Evolutionary conservation across 2,329 filamentous ascomycete genomes (phyloP).

Genomic region (Harringtonia lauricola): DNA sequence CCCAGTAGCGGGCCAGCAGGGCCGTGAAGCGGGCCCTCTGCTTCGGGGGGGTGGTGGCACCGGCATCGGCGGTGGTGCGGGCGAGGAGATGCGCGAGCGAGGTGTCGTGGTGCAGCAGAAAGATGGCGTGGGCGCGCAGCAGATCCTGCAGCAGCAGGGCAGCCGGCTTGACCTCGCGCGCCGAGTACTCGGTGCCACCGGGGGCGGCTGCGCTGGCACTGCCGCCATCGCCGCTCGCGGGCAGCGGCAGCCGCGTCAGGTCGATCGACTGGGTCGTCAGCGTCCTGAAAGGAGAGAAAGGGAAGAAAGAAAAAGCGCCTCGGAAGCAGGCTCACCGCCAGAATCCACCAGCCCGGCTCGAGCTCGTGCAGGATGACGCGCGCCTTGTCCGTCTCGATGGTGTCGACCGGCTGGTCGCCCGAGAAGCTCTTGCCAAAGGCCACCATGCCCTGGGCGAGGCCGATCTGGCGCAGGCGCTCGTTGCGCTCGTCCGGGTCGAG

Average conservation of each 20-base stretch:
- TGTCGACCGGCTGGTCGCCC: slow-evolving; percentile 62
- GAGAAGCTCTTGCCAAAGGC: slow-evolving; percentile 87
- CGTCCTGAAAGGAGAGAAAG: background rate
- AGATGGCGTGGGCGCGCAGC: slow-evolving; percentile 69
- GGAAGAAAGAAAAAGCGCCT: background rate
- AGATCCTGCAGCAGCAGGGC: slow-evolving; percentile 70
- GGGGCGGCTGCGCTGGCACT: slow-evolving; percentile 24
- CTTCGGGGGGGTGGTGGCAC: no score
- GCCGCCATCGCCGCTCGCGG: background rate
- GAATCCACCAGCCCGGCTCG: slow-evolving; percentile 88
- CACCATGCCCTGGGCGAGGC: slow-evolving; percentile 92
- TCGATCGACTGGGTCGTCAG: slow-evolving; percentile 9
- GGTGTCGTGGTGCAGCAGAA: slow-evolving; percentile 76
- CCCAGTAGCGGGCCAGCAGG: slow-evolving; percentile 74
- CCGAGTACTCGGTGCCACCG: slow-evolving; percentile 83
- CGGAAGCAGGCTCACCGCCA: slow-evolving; percentile 55
- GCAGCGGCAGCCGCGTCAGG: slow-evolving; percentile 17
- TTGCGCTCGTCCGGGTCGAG: slow-evolving; percentile 60
- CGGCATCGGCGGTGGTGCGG: slow-evolving; percentile 40
- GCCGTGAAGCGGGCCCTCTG: slow-evolving; percentile 61
- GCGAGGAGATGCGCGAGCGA: slow-evolving; percentile 62
- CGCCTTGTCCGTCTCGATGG: slow-evolving; percentile 83
- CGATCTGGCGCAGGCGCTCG: slow-evolving; percentile 82
- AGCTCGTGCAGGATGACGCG: slow-evolving; percentile 78
- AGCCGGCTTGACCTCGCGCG: slow-evolving; percentile 78